These are phyloP conservation scores for Phytophthora multivora DNA, from an alignment of 352 stramenopile species.

Conservation along the genomic window DNA sequence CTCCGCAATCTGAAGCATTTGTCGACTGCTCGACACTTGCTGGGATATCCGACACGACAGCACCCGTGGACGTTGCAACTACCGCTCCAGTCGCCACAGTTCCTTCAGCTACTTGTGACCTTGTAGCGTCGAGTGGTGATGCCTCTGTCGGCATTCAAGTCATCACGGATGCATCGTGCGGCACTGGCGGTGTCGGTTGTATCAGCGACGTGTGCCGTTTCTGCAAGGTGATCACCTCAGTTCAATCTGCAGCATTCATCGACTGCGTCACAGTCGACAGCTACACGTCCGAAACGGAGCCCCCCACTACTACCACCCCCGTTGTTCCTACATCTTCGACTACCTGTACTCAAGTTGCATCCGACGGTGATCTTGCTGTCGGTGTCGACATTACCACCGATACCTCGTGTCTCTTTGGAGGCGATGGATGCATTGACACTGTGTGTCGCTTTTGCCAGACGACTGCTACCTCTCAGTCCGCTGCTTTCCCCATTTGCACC, in stretches of 20 bases:
- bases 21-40: constrained; percentile 15
- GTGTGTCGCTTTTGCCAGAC: constrained; percentile 49
- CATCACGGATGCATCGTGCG: constrained; percentile 31
- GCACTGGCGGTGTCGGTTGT: constrained; percentile 35
- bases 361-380: constrained; percentile 29
- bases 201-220: constrained; percentile 41
- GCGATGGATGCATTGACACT: constrained; percentile 41
- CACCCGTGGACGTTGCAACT: not conserved
- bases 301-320: constrained; percentile 2
- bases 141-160: constrained; percentile 30
- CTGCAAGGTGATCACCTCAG: constrained; percentile 38
- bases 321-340: not conserved
- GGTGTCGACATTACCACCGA: constrained; percentile 39
- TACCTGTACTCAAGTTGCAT: constrained; percentile 17
- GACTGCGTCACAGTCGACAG: constrained; percentile 18
- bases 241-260: constrained; percentile 28
- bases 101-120: not conserved
- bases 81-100: not conserved
- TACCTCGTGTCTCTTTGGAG: constrained; percentile 24
- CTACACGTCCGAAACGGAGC: constrained; percentile 8
- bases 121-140: constrained; percentile 29
- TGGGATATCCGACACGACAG: not conserved
- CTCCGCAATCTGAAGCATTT: constrained; percentile 27
- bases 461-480: constrained; percentile 21
- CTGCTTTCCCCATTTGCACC: constrained; percentile 26